Base-by-base conservation (phyloP, 106 monocot species). In the Iris macrosiphon region DNA sequence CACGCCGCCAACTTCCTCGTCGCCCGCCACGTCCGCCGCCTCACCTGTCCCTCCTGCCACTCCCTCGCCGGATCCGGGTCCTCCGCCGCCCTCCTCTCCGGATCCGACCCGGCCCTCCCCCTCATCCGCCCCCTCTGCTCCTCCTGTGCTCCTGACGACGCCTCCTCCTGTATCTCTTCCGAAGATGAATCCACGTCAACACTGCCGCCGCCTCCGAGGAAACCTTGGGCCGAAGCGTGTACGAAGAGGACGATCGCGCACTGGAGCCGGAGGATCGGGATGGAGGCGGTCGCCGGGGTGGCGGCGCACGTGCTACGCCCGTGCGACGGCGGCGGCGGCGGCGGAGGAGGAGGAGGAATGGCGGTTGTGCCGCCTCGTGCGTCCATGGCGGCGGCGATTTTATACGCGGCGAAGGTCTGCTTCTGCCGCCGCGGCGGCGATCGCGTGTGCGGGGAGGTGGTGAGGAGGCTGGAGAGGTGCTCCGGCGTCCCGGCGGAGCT, bases 381-480 rank as follows among this genome's bases (percentile, higher is more conserved):
- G 31, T 55, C 52, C 37, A 68, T 71, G 43, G 80, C 80, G 19
- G 77, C 77, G 34, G 76, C 76, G 45, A 72, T 80, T 40, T 85
- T 75, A 76, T 46, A 43, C 65, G 80, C 63, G n/a, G n/a, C n/a
- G n/a, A n/a, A n/a, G n/a, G n/a, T n/a, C n/a, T n/a, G n/a, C n/a
- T n/a, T n/a, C n/a, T n/a, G n/a, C n/a, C n/a, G n/a, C n/a, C n/a
- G n/a, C n/a, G n/a, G n/a, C n/a, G n/a, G n/a, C n/a, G n/a, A n/a
- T n/a, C n/a, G n/a, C n/a, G n/a, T 46, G 21, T 43, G 62, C 15
- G 66, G 17, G 16, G 14, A 13, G 40, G 25, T 34, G 27, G 55
- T 79, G 45, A 27, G 38, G 65, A 10, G 43, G 18, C 53, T 85
- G 59, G 80, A 70, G 67, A 59, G 46, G 45, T 59, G 62, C 15